Conservation (phyloP, 2,329 filamentous ascomycete species). For the Apiospora saccharicola region DNA sequence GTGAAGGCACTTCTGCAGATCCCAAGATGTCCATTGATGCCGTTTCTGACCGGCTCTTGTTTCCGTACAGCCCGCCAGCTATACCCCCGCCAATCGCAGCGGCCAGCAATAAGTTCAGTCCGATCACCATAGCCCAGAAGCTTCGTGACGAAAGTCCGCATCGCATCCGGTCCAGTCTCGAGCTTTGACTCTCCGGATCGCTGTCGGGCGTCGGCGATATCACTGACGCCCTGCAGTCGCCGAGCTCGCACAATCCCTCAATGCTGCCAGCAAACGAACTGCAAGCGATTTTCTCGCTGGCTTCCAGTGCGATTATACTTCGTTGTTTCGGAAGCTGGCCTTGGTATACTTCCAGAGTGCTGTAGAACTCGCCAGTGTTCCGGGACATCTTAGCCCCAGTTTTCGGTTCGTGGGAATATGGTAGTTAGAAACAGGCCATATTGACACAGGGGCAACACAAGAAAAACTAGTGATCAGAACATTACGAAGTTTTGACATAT, state of each 20-base stretch:
- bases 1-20: background rate
- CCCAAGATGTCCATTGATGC: background rate
- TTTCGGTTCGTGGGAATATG: background rate
- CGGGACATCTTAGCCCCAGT: background rate
- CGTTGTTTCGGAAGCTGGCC: background rate
- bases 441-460: too few relatives aligned
- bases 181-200: background rate
- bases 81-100: background rate
- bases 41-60: too few relatives aligned
- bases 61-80: background rate
- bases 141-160: background rate
- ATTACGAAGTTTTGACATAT: too few relatives aligned
- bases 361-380: background rate
- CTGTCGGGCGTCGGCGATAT: too few relatives aligned
- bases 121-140: background rate
- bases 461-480: too few relatives aligned
- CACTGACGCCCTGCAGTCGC: background rate
- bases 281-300: background rate
- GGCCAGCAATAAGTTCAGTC: background rate
- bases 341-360: background rate
- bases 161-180: background rate
- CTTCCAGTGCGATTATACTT: background rate
- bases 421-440: background rate
- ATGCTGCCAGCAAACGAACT: background rate
- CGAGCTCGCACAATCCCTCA: background rate